These are phyloP conservation scores for Acer negundo DNA, from an alignment of 345 rosid genomes.

Conservation along the genomic window DNA sequence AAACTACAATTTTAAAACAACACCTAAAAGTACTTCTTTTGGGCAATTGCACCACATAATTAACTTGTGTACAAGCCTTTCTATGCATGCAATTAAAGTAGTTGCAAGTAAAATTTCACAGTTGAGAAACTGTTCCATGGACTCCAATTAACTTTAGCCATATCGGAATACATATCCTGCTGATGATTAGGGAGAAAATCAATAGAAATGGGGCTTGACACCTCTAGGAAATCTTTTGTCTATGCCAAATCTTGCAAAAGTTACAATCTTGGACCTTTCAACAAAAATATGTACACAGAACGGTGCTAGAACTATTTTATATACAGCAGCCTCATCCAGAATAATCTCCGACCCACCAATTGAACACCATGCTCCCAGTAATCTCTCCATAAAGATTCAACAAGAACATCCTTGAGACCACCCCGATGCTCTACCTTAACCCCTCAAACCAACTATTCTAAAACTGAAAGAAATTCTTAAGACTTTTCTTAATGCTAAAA, in stretches of 20 bases:
- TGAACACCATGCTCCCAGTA: background rate
- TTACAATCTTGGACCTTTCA: background rate
- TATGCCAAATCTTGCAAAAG: background rate
- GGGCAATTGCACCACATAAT: too few species aligned
- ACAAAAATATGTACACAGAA: background rate
- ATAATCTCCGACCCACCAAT: background rate
- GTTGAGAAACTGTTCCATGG: background rate
- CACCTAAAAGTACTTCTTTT: too few species aligned
- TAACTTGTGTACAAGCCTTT: too few species aligned
- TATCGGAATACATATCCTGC: background rate
- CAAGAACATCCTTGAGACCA: background rate
- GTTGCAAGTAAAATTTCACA: background rate
- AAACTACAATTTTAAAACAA: background rate
- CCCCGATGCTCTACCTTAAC: too few species aligned
- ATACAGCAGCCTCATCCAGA: background rate
- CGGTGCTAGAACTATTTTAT: background rate
- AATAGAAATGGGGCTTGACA: background rate
- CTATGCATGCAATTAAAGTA: background rate
- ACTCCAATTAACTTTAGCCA: background rate
- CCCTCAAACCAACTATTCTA: too few species aligned
- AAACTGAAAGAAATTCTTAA: background rate
- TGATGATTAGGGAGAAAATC: background rate
- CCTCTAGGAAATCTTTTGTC: background rate
- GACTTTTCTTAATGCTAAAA: background rate
- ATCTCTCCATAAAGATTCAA: background rate